Base-by-base conservation (phyloP, 306 rosid species). In the Lathyrus aphaca region DNA sequence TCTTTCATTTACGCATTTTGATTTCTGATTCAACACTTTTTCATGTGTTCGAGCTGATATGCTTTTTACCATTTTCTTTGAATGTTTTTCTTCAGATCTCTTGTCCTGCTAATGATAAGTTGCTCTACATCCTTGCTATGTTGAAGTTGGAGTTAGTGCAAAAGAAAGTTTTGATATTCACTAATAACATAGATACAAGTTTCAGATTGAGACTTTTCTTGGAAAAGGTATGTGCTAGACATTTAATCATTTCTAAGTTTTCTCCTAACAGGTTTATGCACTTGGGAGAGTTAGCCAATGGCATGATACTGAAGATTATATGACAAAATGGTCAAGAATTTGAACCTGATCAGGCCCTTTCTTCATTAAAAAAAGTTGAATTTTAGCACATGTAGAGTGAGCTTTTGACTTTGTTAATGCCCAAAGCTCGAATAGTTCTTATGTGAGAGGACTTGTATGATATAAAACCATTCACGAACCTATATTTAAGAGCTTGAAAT, bases 131-230 rank as follows among this genome's bases (percentile, higher is more conserved):
- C 75, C 92, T 91, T 80, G 79, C 95, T 68, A 84, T 94, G 80
- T 77, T 94, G 85, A 94, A 91, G 89, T 79, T 91, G 86, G 97
- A 77, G 82, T 62, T 94, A 82, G 92, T 94, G 69, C 99, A 91
- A 78, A 94, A 89, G 80, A 94, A 86, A 76, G 91, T 88, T 84
- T 77, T 94, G 50, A 83, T 94, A 80, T 94, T 94, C 80, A 87
- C 96, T 19, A 94, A 89, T 72, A 79, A 76, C 61, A 94, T 91
- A 68, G 96, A 94, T 82, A 86, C 69, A 85, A 90, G 95, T 70
- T 91, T 91, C 86, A 87, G 91, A 71, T 73, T 87, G 79, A 88
- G 82, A 81, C 83, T 94, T 32, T 94, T 81, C 80, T 71, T 94
- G 78, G 99, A 94, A 81, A 91, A 94, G 99, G 99, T 94, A 75